Percentiles rank a stretch among this genome's conserved stretches.
phyloP scores from a whole-genome alignment of 2,329 filamentous ascomycete genomes.

The Colletotrichum gigasporum region DNA sequence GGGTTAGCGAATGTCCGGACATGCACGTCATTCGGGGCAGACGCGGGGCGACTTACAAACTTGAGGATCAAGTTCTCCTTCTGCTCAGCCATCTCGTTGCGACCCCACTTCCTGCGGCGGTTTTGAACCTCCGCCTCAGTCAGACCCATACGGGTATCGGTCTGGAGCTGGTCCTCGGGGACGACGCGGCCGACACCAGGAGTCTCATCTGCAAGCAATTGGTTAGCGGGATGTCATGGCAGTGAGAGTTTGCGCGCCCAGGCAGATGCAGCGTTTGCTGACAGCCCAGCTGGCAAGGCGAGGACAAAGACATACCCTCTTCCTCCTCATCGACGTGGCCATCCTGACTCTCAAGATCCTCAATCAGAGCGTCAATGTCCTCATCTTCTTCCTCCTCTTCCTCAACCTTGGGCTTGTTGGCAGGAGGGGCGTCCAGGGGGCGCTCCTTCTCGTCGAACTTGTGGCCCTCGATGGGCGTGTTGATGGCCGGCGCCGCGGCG shows the following conservation, averaged over 20 bases:
- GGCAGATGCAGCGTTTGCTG: neutral
- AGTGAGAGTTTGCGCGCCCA: no score
- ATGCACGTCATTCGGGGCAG: neutral
- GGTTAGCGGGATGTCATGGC: conserved; percentile 5
- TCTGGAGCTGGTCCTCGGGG: conserved; percentile 81
- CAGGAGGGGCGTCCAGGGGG: conserved; percentile 43
- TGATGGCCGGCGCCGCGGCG: conserved; percentile 64
- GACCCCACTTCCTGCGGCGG: conserved; percentile 73
- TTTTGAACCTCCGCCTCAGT: conserved; percentile 73
- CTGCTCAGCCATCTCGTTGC: conserved; percentile 92
- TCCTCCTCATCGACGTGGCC: conserved; percentile 74
- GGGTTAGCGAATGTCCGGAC: neutral
- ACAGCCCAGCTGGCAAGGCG: neutral
- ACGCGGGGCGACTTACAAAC: conserved; percentile 60
- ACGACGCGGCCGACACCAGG: conserved; percentile 68
- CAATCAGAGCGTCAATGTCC: conserved; percentile 87
- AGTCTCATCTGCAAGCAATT: conserved; percentile 40
- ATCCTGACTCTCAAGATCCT: conserved; percentile 86
- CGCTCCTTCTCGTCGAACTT: conserved; percentile 72
- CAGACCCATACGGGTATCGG: conserved; percentile 77
- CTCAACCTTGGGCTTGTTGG: conserved; percentile 55
- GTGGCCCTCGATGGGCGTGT: conserved; percentile 72
- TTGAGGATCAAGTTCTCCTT: conserved; percentile 87
- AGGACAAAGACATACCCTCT: conserved; percentile 49
- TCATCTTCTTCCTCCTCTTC: conserved; percentile 79